phyloP scores from a whole-genome alignment of 2,329 filamentous ascomycete genomes.

The Botryotinia calthae region DNA sequence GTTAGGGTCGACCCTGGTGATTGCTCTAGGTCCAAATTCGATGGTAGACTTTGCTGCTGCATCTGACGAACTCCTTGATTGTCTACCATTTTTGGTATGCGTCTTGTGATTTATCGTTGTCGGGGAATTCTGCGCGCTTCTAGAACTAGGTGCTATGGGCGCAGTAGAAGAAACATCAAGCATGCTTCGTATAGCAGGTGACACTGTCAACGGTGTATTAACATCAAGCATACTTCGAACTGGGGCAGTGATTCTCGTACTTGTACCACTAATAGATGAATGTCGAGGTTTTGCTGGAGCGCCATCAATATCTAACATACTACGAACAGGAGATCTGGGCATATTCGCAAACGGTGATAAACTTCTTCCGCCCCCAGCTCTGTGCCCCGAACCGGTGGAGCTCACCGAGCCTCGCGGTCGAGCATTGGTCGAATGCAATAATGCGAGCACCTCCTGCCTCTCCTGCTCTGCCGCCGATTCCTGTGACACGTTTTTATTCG shows the following conservation, averaged over 20 bases:
- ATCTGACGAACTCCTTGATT: constrained; percentile 53
- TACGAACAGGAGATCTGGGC: constrained; percentile 65
- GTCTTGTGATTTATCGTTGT: constrained; percentile 43
- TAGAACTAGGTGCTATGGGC: constrained; percentile 40
- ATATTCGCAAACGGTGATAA: constrained; percentile 50
- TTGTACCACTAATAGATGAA: constrained; percentile 20
- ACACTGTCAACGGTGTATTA: constrained; percentile 33
- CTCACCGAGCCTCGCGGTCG: constrained; percentile 35
- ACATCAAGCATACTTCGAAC: constrained; percentile 67
- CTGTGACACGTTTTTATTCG: constrained; percentile 62
- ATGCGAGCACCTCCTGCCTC: constrained; percentile 67
- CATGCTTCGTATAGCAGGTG: constrained; percentile 59
- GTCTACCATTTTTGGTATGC: constrained; percentile 34
- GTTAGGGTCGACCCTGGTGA: constrained; percentile 44
- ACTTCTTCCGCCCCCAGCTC: constrained; percentile 41
- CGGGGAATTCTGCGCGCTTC: constrained; percentile 49
- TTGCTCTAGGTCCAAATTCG: constrained; percentile 44
- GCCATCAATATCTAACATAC: constrained; percentile 46
- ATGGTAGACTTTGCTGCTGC: constrained; percentile 48
- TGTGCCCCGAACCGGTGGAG: constrained; percentile 34
- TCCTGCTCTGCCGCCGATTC: constrained; percentile 77
- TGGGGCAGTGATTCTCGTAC: constrained; percentile 35
- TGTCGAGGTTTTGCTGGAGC: constrained; percentile 27
- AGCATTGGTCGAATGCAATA: constrained; percentile 51
- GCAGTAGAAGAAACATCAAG: constrained; percentile 49